Conservation (phyloP, 805 yeast genomes). For the Brettanomyces naardenensis region DNA sequence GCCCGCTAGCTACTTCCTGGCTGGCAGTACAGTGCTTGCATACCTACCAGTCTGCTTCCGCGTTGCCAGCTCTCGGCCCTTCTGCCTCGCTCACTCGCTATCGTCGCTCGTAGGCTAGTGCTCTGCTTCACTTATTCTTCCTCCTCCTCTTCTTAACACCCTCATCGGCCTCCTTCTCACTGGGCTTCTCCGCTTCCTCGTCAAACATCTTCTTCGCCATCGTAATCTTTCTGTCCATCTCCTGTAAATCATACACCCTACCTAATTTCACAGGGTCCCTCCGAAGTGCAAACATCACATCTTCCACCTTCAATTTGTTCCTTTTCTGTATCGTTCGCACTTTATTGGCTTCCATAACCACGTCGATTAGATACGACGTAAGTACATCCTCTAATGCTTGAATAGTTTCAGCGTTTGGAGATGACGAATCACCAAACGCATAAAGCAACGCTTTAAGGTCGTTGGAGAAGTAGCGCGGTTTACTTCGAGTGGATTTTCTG, state of each 20-base stretch:
- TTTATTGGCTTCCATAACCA: slow-evolving; percentile 43
- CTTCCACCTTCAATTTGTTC: slow-evolving; percentile 62
- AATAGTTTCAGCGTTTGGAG: slow-evolving; percentile 59
- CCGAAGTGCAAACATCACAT: slow-evolving; percentile 61
- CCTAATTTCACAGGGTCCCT: slow-evolving; percentile 62
- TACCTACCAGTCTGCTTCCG: no score
- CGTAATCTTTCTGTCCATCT: slow-evolving; percentile 50
- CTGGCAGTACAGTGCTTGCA: no score
- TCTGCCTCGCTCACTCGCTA: no score
- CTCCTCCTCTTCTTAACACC: slow-evolving; percentile 12
- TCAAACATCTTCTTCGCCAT: slow-evolving; percentile 65
- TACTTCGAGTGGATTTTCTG: slow-evolving; percentile 12
- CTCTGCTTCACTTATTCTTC: no score
- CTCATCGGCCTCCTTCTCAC: slow-evolving; percentile 18
- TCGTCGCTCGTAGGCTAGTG: no score
- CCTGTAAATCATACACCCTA: slow-evolving; percentile 56
- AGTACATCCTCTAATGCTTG: slow-evolving; percentile 62
- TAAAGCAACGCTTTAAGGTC: slow-evolving; percentile 52
- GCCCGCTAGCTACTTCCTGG: no score
- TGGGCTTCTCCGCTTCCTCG: slow-evolving; percentile 42
- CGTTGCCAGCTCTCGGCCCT: no score
- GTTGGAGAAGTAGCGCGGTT: slow-evolving; percentile 26
- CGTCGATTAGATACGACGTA: slow-evolving; percentile 52
- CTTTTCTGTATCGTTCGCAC: slow-evolving; percentile 41
- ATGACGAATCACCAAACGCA: slow-evolving; percentile 67